Conservation (phyloP, 2,329 filamentous ascomycete genomes). For the Aspergillus luchuensis region DNA sequence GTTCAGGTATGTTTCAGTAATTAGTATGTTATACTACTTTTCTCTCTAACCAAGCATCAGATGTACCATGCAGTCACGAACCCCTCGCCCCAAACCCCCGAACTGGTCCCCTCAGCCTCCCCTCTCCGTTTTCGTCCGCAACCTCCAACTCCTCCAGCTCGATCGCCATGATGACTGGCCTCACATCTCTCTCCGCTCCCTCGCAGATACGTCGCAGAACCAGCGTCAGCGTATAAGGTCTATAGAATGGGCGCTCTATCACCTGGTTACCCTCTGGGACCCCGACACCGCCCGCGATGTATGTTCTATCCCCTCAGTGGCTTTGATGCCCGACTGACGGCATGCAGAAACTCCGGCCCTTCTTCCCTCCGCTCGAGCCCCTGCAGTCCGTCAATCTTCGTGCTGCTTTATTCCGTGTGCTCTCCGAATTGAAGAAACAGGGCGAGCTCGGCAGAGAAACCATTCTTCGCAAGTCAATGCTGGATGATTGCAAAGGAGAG, state of each 20-base stretch:
- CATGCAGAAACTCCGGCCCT: constrained; percentile 76
- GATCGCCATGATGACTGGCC: constrained; percentile 80
- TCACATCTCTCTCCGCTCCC: constrained; percentile 67
- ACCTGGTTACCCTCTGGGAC: constrained; percentile 83
- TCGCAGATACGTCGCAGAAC: constrained; percentile 69
- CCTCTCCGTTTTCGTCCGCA: constrained; percentile 73
- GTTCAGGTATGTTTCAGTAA: too few relatives aligned
- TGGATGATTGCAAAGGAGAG: constrained; percentile 94
- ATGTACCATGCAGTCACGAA: constrained; percentile 38
- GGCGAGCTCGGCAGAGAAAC: constrained; percentile 77
- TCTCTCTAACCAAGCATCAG: not conserved
- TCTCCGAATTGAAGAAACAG: constrained; percentile 86
- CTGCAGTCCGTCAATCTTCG: constrained; percentile 89
- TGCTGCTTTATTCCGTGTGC: constrained; percentile 74
- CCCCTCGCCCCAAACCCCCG: constrained; percentile 34
- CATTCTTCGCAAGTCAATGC: constrained; percentile 86
- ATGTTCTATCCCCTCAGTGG: constrained; percentile 21
- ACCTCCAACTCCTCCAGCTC: constrained; percentile 79
- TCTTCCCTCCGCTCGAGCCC: constrained; percentile 88
- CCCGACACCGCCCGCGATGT: constrained; percentile 73
- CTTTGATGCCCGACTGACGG: constrained; percentile 10
- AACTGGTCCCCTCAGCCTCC: constrained; percentile 53
- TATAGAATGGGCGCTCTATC: constrained; percentile 89
- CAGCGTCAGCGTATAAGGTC: constrained; percentile 80
- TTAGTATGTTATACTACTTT: not conserved